Evolutionary conservation across 2,329 filamentous ascomycete genomes (phyloP), one percentile per base, ranked within the genome.

Genomic region (Verticillium alfalfae): DNA sequence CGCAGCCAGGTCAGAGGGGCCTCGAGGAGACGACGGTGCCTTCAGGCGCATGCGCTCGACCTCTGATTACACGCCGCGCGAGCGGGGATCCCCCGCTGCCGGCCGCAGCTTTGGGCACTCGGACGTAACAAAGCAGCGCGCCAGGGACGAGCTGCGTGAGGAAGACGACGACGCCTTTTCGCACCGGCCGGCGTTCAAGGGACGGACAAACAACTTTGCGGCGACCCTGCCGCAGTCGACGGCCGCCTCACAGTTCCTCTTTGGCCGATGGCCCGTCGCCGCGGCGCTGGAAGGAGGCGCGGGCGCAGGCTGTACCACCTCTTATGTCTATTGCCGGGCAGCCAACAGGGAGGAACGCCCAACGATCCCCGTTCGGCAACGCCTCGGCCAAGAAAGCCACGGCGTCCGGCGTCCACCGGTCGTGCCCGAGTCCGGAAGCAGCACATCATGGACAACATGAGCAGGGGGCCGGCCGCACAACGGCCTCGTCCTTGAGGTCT

Each of bases 211-310:
- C 16, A 26, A 34, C 38, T 34, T 56, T 15, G 67, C 64, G 61
- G 63, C 70, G 34, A 73, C 68, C 57, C 65, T 71, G 61, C 75
- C 75, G 57, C 86, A 94, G 71, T 92, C 91, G 0, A 96, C 92
- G 0, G 90, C 94, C 0, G 91, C 92, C 5, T 97, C 93, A 0
- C 90, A 97, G 64, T 98, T 97, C 68, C 80, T 99, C 2, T 98
- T 96, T 71, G 95, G 95, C 6, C 85, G 84, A 55, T 91, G 90
- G 2, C 87, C 91, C 1, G 92, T 98, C 26, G 83, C 90, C 65
- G 90, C 93, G 22, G 93, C 93, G 0, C 78, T 99, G 22, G 22
- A 86, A 83, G 66, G 72, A 76, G 56, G 80, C 80, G 12, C 82
- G 86, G 86, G 38, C 87, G 95, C 62, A 87, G 91, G 69, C 76